Conservation (phyloP, 495 filamentous ascomycete genomes). For the Haplographium delicatum region DNA sequence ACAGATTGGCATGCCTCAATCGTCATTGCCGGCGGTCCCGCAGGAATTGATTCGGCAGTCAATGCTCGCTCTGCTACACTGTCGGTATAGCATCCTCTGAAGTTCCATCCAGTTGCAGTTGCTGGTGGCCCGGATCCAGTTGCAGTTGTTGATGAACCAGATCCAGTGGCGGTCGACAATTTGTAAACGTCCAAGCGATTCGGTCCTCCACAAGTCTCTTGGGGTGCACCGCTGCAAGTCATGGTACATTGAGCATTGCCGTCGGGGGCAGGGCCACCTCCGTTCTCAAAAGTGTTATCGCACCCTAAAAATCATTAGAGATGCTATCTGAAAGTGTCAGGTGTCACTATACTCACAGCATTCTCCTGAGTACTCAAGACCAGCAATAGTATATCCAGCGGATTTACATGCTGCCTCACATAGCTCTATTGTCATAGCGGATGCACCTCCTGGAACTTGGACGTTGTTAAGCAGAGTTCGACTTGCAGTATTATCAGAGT, state of each 20-base stretch:
- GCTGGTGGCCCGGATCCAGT: too few relatives aligned
- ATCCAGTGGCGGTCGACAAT: too few relatives aligned
- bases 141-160: too few relatives aligned
- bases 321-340: too few relatives aligned
- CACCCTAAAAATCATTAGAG: too few relatives aligned
- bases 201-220: slow-evolving; percentile 51
- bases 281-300: slow-evolving; percentile 45
- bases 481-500: slow-evolving; percentile 9
- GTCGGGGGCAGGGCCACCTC: slow-evolving; percentile 28
- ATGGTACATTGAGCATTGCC: slow-evolving; percentile 42
- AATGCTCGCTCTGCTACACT: slow-evolving; percentile 14
- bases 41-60: slow-evolving; percentile 5
- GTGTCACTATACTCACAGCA: slow-evolving; percentile 28
- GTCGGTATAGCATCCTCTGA: slow-evolving; percentile 14
- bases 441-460: slow-evolving; percentile 14
- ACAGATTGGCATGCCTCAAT: slow-evolving; percentile 34
- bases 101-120: slow-evolving; percentile 11
- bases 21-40: slow-evolving; percentile 24
- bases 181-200: background rate
- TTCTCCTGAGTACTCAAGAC: slow-evolving; percentile 40
- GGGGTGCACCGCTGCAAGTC: slow-evolving; percentile 48
- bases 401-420: slow-evolving; percentile 39
- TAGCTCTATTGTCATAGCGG: slow-evolving; percentile 26
- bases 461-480: slow-evolving; percentile 13
- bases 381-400: slow-evolving; percentile 41